These are phyloP conservation scores for Tricholoma sp. DNA, from an alignment of 768 basidiomycete species.

Conservation along the genomic window DNA sequence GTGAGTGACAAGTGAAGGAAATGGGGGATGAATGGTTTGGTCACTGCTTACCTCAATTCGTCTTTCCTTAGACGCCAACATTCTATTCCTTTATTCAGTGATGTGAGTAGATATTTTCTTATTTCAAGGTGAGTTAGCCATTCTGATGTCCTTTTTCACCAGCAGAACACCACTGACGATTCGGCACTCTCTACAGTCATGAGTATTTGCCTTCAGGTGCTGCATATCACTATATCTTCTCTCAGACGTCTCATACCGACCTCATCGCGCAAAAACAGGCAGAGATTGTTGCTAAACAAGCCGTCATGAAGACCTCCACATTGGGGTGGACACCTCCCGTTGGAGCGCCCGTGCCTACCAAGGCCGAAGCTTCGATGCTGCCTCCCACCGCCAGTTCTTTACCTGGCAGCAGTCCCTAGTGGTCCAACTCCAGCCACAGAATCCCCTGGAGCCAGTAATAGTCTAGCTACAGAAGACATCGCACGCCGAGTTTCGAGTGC, in stretches of 20 bases:
- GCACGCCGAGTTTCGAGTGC: conserved; percentile 77
- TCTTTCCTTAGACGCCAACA: conserved; percentile 10
- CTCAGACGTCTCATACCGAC: conserved; percentile 31
- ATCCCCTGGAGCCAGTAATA: conserved; percentile 25
- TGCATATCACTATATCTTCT: neutral
- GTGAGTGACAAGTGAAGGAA: conserved; percentile 67
- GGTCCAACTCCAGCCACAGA: conserved; percentile 41
- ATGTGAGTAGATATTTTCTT: conserved; percentile 57
- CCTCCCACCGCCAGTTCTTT: conserved; percentile 27
- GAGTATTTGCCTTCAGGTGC: conserved; percentile 18
- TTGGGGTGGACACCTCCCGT: conserved; percentile 28
- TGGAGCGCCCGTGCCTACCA: conserved; percentile 36
- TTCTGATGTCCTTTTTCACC: conserved; percentile 62
- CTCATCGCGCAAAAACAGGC: conserved; percentile 81
- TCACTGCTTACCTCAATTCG: neutral
- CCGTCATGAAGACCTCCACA: conserved; percentile 56
- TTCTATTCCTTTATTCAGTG: conserved; percentile 37
- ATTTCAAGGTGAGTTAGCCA: conserved; percentile 69
- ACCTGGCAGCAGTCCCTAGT: conserved; percentile 27
- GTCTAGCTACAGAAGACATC: conserved; percentile 55
- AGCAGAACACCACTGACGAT: conserved; percentile 50
- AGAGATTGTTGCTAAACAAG: conserved; percentile 81
- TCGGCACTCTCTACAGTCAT: conserved; percentile 36
- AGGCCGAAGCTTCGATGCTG: conserved; percentile 25
- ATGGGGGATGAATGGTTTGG: conserved; percentile 61